These are phyloP conservation scores for Talaromyces sp. DNA, from an alignment of 2,329 filamentous ascomycete genomes.

Conservation along the genomic window DNA sequence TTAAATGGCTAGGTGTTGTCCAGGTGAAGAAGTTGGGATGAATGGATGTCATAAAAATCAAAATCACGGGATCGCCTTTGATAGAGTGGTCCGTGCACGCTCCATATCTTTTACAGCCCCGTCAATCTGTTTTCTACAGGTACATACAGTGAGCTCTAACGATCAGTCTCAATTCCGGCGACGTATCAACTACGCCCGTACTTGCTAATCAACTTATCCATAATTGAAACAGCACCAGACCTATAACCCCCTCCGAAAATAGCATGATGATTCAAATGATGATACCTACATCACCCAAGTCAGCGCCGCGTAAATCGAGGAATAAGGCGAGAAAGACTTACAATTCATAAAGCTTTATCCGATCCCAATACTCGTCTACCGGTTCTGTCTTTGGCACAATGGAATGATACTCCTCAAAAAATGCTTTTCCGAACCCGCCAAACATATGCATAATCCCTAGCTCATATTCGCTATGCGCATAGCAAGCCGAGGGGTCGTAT, in stretches of 20 bases:
- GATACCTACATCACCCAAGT: constrained; percentile 58
- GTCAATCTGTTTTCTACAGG: neutral
- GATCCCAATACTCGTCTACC: constrained; percentile 76
- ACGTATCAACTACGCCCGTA: constrained; percentile 51
- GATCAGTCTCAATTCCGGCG: neutral
- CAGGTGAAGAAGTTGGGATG: neutral
- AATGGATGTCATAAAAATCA: neutral
- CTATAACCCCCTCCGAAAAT: constrained; percentile 80
- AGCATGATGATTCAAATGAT: constrained; percentile 84
- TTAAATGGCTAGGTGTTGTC: neutral
- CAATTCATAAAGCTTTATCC: constrained; percentile 77
- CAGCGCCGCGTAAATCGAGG: neutral
- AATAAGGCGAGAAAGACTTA: constrained; percentile 42
- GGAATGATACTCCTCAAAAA: constrained; percentile 73
- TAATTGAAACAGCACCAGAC: constrained; percentile 72
- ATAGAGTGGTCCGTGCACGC: neutral
- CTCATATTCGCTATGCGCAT: constrained; percentile 86
- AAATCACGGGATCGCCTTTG: constrained; percentile 2
- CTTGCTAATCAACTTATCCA: constrained; percentile 69
- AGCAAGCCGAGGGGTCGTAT: constrained; percentile 77
- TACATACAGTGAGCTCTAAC: neutral
- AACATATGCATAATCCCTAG: constrained; percentile 96
- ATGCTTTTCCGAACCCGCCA: constrained; percentile 71
- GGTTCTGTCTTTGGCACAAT: constrained; percentile 78
- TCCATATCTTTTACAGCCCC: no score